Evolutionary conservation across 148 eudicot species (phyloP), one percentile per base, ranked within the genome.

Genomic region (Suaeda aralocaspica): DNA sequence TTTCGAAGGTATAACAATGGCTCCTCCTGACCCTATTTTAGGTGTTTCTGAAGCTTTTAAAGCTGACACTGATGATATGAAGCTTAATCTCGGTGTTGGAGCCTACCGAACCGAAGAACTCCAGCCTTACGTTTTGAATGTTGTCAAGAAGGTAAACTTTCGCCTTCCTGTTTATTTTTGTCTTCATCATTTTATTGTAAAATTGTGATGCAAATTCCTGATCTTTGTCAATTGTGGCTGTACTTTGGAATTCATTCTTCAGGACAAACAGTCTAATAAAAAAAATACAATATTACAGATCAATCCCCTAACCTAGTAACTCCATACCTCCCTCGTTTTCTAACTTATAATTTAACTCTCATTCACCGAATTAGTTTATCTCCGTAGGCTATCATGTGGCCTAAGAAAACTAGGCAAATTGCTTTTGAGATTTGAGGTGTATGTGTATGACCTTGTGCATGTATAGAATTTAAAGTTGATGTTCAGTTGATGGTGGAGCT

Each of bases 51-150:
- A 95, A 86, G 99, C 99, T 66, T 95, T 84, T 78, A 91, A 73
- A 78, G 99, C 97, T 70, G 92, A 89, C 76, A 86, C 84, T 3
- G 55, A 82, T 79, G 96, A 89, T 53, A 84, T 72, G 89, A 95
- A 95, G 85, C 92, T 95, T 49, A 91, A 95, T 82, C 93, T 95
- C 50, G 99, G 97, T 67, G 97, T 95, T 42, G 96, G 99, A 77
- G 99, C 97, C 42, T 95, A 95, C 70, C 96, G 99, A 63, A 95
- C 99, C 0, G 99, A 95, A 79, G 99, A 91, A 72, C 97, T 95
- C 57, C 96, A 87, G 77, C 99, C 99, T 28, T 95, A 89, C 78
- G 97, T 94, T 30, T 90, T 95, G 58, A 70, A 87, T 67, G 99
- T 95, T 80, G 99, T 95, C 46, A 91, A 87, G 78, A 95, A 95